Percentiles rank a stretch among this genome's conserved stretches.
Evolutionary conservation across 352 stramenopile genomes (phyloP).

Genomic region (Phytophthora hybrid): DNA sequence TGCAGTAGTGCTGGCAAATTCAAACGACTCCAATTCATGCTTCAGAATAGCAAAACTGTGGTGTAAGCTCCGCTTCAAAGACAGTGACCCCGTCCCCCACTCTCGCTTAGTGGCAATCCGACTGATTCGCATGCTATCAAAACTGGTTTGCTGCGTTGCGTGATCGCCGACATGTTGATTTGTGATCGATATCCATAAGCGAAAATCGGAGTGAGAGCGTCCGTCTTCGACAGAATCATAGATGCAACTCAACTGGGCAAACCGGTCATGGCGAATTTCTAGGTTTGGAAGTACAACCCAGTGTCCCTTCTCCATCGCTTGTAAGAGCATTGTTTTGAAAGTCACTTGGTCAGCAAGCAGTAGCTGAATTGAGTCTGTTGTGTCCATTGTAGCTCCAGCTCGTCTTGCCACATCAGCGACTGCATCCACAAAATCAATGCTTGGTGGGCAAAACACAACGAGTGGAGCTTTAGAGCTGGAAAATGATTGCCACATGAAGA

Average conservation of each 20-base stretch:
- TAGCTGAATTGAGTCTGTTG: slow-evolving; percentile 26
- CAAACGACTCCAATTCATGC: slow-evolving; percentile 19
- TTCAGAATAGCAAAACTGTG: slow-evolving; percentile 40
- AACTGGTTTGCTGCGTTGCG: background rate
- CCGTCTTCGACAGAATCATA: slow-evolving; percentile 43
- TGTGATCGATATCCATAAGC: slow-evolving; percentile 59
- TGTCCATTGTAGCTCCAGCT: slow-evolving; percentile 49
- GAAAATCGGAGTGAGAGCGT: slow-evolving; percentile 63
- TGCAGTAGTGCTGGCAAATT: slow-evolving; percentile 11
- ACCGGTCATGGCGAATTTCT: slow-evolving; percentile 31
- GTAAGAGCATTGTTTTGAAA: slow-evolving; percentile 49
- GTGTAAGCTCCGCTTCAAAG: slow-evolving; percentile 33
- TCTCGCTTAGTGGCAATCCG: slow-evolving; percentile 11
- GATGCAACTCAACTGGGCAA: slow-evolving; percentile 37
- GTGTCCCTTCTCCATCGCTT: slow-evolving; percentile 56
- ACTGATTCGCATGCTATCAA: slow-evolving; percentile 8
- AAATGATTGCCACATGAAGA: slow-evolving; percentile 50
- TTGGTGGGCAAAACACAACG: slow-evolving; percentile 39
- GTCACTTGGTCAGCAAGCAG: slow-evolving; percentile 19
- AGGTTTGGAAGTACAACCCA: slow-evolving; percentile 64
- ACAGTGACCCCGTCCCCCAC: slow-evolving; percentile 27
- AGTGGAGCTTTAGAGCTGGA: slow-evolving; percentile 46
- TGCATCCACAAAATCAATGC: slow-evolving; percentile 46
- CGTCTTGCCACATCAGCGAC: slow-evolving; percentile 40
- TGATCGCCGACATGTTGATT: background rate